These are phyloP conservation scores for Ogataea chonburiensis DNA, from an alignment of 805 yeast species.

Conservation along the genomic window DNA sequence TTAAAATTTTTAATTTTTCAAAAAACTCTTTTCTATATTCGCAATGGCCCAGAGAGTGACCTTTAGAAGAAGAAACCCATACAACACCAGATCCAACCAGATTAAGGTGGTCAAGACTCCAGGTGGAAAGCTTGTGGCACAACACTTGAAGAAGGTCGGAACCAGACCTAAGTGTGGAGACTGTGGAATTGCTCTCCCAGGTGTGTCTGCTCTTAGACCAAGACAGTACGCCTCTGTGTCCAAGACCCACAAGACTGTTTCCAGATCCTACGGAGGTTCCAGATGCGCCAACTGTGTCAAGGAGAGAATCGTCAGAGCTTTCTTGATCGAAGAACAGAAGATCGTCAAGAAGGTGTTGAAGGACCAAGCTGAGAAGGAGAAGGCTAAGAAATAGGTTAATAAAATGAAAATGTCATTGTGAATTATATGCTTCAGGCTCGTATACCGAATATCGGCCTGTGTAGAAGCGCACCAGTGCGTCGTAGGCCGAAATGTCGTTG, in stretches of 20 bases:
- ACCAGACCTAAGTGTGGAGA: constrained; percentile 88
- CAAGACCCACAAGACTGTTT: constrained; percentile 96
- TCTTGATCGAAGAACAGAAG: constrained; percentile 99
- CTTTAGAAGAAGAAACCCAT: constrained; percentile 98
- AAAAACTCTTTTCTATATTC: constrained; percentile 11
- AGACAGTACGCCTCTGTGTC: constrained; percentile 94
- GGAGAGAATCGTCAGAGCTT: constrained; percentile 99
- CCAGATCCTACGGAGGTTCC: constrained; percentile 99
- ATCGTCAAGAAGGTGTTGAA: constrained; percentile 98
- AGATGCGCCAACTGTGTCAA: constrained; percentile 98
- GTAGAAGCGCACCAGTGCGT: constrained; percentile 43
- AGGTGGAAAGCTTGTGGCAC: constrained; percentile 98
- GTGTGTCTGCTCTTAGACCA: constrained; percentile 94
- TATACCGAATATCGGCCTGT: constrained; percentile 22
- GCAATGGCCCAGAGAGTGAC: constrained; percentile 98
- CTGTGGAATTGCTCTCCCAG: constrained; percentile 67
- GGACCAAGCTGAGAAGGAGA: constrained; percentile 90
- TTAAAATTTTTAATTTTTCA: constrained; percentile 12
- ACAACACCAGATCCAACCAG: constrained; percentile 99
- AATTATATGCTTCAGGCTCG: constrained; percentile 13
- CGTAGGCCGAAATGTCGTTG: constrained; percentile 45
- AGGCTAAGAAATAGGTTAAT: constrained; percentile 41
- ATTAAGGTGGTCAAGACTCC: constrained; percentile 99
- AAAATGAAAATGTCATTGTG: constrained; percentile 14
- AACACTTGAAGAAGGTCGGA: constrained; percentile 91